Base-by-base conservation (phyloP, 495 filamentous ascomycete genomes). In the Xylaria longipes region DNA sequence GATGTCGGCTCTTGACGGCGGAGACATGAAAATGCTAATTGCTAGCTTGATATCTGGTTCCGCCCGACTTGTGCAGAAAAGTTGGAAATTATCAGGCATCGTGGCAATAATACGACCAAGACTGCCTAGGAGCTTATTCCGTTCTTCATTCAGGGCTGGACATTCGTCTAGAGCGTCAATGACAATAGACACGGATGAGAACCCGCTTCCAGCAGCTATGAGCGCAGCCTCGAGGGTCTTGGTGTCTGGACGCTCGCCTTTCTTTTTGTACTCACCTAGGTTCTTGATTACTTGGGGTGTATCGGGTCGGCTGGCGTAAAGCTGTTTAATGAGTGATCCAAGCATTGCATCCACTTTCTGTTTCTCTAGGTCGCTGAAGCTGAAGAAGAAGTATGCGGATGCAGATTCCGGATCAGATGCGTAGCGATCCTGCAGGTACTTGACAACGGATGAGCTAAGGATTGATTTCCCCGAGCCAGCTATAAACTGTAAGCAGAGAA, bases 121-220 rank as follows among this genome's bases (percentile, higher is more conserved):
- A 25, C 12, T 56, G 25, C 14, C 22, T 29, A 74, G n/a, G 12
- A 73, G 61, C 37, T 69, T 60, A n/a, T 50, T 46, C 31, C 65
- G 68, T 66, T 64, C 70, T 48, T 25, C 41, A 56, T 65, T 65
- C 65, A 71, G 45, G 5, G 37, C 46, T 4, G 71, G 73, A 22
- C 73, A 77, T 61, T 79, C 77, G 48, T 79, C 75, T 29, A 79
- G 50, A 6, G 75, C 75, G 63, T 79, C 77, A 33, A 79, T 58
- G n/a, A 79, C 65, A 48, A 79, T 41, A 41, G 56, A 75, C 6
- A 60, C 60, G 3, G 56, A 39, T 6, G 68, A 64, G 39, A 70
- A 70, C 2, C 68, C 57, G 27, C 43, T 15, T 14, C n/a, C 25
- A 1, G 52, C 41, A 57, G 52, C 67, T 45, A 69, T 45, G 11